Percentiles rank a stretch among this genome's conserved stretches.
Evolutionary conservation across 2,329 filamentous ascomycete genomes (phyloP).

Genomic region (Chrysoporthe cubensis): DNA sequence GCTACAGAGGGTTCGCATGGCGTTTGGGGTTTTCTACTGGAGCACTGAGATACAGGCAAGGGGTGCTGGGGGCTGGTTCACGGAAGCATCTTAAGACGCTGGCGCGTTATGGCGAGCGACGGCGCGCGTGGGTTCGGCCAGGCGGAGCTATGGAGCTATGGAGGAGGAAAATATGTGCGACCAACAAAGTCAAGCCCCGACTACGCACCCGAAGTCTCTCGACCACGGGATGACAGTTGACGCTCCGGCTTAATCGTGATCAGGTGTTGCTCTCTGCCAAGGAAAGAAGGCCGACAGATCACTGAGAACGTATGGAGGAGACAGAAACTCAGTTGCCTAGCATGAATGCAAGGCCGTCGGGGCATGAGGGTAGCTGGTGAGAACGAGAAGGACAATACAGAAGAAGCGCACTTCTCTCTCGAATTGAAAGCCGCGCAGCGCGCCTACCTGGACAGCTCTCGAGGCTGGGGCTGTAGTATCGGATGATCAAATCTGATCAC

Average conservation of each 20-base stretch:
- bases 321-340: slow-evolving; percentile 66
- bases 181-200: slow-evolving; percentile 95
- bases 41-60: background rate
- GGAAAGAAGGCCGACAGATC: slow-evolving; percentile 62
- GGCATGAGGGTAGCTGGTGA: slow-evolving; percentile 40
- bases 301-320: slow-evolving; percentile 76
- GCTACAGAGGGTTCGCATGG: slow-evolving; percentile 10
- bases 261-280: slow-evolving; percentile 73
- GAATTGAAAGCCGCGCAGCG: background rate
- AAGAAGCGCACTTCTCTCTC: background rate
- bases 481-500: background rate
- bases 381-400: background rate
- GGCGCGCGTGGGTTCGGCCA: background rate
- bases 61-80: slow-evolving; percentile 1
- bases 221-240: slow-evolving; percentile 73
- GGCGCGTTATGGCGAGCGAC: background rate
- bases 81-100: background rate
- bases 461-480: background rate
- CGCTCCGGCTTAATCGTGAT: slow-evolving; percentile 99
- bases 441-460: background rate
- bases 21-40: slow-evolving; percentile 16
- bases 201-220: slow-evolving; percentile 85
- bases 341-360: slow-evolving; percentile 57
- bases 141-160: slow-evolving; percentile 17
- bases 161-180: slow-evolving; percentile 62